These are phyloP conservation scores for Mycena crocata DNA, from an alignment of 768 basidiomycete species.

Conservation along the genomic window DNA sequence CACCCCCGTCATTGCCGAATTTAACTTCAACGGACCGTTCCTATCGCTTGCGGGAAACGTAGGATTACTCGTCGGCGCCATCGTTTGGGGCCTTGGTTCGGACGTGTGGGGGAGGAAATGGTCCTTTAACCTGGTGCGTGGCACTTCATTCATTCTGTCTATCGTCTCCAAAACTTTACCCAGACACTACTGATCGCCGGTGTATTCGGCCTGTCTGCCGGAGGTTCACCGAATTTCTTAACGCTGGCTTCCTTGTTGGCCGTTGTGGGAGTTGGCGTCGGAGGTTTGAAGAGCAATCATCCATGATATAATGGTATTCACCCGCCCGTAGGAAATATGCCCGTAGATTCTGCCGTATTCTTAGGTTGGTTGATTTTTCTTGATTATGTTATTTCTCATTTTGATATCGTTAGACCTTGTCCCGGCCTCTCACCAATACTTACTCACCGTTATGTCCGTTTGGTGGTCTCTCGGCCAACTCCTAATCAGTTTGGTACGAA, in stretches of 20 bases:
- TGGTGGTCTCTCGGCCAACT: constrained; percentile 88
- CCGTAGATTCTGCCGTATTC: constrained; percentile 82
- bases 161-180: constrained; percentile 66
- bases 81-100: constrained; percentile 74
- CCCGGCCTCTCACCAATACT: constrained; percentile 79
- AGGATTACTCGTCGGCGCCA: constrained; percentile 76
- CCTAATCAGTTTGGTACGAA: constrained; percentile 56
- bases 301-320: background rate
- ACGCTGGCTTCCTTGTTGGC: constrained; percentile 61
- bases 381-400: background rate
- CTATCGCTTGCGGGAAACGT: constrained; percentile 79
- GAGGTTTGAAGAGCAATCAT: constrained; percentile 49
- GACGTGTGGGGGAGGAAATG: constrained; percentile 81
- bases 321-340: constrained; percentile 60
- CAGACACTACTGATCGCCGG: constrained; percentile 76
- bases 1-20: constrained; percentile 72
- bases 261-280: constrained; percentile 73
- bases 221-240: constrained; percentile 65
- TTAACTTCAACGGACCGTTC: constrained; percentile 68
- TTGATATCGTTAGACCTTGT: constrained; percentile 67
- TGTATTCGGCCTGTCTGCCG: constrained; percentile 73
- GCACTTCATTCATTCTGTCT: constrained; percentile 41
- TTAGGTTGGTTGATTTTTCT: constrained; percentile 59
- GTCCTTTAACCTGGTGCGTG: constrained; percentile 10
- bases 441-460: constrained; percentile 78